phyloP scores from a whole-genome alignment of 225 moss, liverwort and hornwort genomes.

The Pseudoscleropodium purum region DNA sequence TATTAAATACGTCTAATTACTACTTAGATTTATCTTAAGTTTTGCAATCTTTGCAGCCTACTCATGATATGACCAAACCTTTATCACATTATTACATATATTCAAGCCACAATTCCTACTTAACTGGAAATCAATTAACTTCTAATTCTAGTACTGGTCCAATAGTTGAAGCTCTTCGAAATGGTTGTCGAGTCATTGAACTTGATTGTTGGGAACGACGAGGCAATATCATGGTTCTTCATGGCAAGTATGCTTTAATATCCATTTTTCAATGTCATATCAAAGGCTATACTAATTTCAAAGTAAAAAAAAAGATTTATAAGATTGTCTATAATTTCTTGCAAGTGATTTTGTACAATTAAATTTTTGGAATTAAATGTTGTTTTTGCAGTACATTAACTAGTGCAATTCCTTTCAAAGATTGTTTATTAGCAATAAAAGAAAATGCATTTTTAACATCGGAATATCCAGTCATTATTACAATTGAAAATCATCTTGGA shows the following conservation, averaged over 20 bases:
- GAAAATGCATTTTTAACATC: slow-evolving; percentile 74
- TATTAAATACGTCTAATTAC: too few species aligned
- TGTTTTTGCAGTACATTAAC: slow-evolving; percentile 62
- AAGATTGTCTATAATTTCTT: rapidly evolving
- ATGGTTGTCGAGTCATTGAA: slow-evolving; percentile 89
- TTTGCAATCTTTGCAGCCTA: slow-evolving; percentile 12
- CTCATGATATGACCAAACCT: slow-evolving; percentile 67
- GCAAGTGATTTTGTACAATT: background rate
- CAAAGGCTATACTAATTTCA: background rate
- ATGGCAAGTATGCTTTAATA: slow-evolving; percentile 60
- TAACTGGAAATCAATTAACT: slow-evolving; percentile 86
- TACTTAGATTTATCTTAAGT: background rate
- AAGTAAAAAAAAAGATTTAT: background rate
- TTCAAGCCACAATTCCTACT: slow-evolving; percentile 85
- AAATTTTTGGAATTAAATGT: background rate
- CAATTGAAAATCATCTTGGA: slow-evolving; percentile 77
- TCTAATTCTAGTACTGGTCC: slow-evolving; percentile 60
- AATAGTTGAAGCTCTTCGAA: slow-evolving; percentile 42
- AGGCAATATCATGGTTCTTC: slow-evolving; percentile 70
- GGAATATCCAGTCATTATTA: slow-evolving; percentile 71
- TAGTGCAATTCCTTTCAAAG: slow-evolving; percentile 55
- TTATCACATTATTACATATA: slow-evolving; percentile 70
- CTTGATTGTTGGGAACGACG: slow-evolving; percentile 74
- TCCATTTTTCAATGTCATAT: background rate
- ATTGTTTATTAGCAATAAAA: slow-evolving; percentile 66